Evolutionary conservation across 768 basidiomycete species (phyloP).

Genomic region (Naganishia onofrii): DNA sequence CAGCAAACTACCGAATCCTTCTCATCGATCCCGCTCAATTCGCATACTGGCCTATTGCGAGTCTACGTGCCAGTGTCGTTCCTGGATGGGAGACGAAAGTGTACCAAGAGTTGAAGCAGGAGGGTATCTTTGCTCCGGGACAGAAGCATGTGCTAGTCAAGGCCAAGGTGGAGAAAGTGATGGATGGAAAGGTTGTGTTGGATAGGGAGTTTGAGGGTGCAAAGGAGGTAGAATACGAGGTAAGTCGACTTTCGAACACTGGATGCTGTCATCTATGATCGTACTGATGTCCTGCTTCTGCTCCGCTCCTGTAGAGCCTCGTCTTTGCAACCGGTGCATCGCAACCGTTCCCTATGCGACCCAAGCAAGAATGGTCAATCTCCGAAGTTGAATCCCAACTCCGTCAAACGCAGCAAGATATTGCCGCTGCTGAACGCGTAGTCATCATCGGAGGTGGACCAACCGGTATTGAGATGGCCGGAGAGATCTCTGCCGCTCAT

Average conservation of each 20-base stretch:
- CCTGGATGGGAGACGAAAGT: constrained; percentile 49
- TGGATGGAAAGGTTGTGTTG: constrained; percentile 38
- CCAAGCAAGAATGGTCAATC: constrained; percentile 30
- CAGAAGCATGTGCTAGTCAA: constrained; percentile 41
- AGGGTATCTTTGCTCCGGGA: constrained; percentile 39
- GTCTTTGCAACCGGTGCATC: constrained; percentile 47
- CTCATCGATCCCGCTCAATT: constrained; percentile 42
- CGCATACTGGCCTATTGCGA: constrained; percentile 41
- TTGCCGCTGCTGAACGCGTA: constrained; percentile 58
- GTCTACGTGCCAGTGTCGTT: constrained; percentile 44
- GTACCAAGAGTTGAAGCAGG: constrained; percentile 36
- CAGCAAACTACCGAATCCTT: constrained; percentile 42
- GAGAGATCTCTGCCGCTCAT: constrained; percentile 30
- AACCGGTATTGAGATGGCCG: constrained; percentile 59
- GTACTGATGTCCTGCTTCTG: too few relatives aligned
- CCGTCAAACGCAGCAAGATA: constrained; percentile 53
- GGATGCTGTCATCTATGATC: too few relatives aligned
- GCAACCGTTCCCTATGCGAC: constrained; percentile 46
- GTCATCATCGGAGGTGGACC: constrained; percentile 72
- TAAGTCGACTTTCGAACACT: too few relatives aligned
- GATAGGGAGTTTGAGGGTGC: constrained; percentile 48
- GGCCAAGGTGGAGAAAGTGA: constrained; percentile 45
- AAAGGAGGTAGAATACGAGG: constrained; percentile 43
- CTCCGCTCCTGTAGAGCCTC: constrained; percentile 41
- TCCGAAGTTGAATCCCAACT: constrained; percentile 25